These are phyloP conservation scores for Crotalaria pallida DNA, from an alignment of 306 rosid genomes.

Conservation along the genomic window DNA sequence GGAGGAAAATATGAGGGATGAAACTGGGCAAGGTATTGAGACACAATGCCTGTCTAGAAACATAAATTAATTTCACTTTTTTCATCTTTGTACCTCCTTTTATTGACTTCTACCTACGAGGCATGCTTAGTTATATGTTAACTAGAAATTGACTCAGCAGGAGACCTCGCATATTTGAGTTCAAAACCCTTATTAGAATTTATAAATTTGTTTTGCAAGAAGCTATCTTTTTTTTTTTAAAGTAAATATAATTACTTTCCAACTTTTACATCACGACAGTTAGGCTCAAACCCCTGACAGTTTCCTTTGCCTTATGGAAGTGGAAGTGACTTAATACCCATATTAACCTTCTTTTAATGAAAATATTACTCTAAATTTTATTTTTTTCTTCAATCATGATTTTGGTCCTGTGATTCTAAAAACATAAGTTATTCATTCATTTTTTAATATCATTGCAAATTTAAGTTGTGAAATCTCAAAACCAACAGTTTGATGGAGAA, in stretches of 20 bases:
- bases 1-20: slow-evolving; percentile 3
- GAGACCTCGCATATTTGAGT: neutral
- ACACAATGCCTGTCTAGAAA: neutral
- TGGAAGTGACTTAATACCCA: neutral
- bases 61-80: neutral
- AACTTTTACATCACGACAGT: neutral
- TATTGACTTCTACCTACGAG: neutral
- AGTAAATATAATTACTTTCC: neutral
- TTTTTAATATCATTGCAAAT: neutral
- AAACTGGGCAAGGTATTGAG: neutral
- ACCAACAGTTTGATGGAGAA: neutral
- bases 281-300: neutral
- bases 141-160: neutral
- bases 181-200: neutral
- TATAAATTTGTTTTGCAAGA: neutral
- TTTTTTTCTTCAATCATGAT: neutral
- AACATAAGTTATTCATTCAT: neutral
- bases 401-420: neutral
- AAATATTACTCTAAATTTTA: neutral
- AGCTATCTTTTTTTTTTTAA: neutral
- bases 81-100: neutral
- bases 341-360: neutral
- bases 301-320: neutral
- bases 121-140: slow-evolving; percentile 1
- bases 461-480: neutral